Evolutionary conservation across 2,329 filamentous ascomycete species (phyloP), one percentile per base, ranked within the genome.

Genomic region (Laburnicola sp.): DNA sequence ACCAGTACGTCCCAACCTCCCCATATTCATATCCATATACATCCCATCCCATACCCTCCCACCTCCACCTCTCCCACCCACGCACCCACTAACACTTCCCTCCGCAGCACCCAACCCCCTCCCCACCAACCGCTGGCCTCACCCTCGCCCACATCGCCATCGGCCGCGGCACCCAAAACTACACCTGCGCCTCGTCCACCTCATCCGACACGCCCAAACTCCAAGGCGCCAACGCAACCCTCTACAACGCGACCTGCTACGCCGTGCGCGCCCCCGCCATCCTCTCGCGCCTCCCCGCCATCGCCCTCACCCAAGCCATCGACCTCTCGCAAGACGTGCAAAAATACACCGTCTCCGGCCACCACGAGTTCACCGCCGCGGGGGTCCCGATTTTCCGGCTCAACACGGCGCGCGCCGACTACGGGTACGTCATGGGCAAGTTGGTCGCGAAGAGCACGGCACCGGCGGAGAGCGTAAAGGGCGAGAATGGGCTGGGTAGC

Each of bases 101-200:
- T 27, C 34, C 5, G 6, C 71, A 78, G 83, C 79, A 57, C 78
- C 84, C 39, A 78, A 78, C 5, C 75, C 82, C 11, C 80, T 96
- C 5, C 85, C 57, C 78, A 6, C 84, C 85, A 10, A 75, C 83
- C 0, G 59, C 76, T 5, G 88, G 86, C 49, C 77, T 89, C 27
- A 76, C 69, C 3, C 79, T 95, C 44, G 82, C 84, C 68, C 89
- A 95, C 74, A 87, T 97, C 48, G 89, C 88, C 68, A 79, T 97
- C 56, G 93, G 93, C 64, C 86, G 90, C 38, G 93, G 93, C 53
- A 94, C 89, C 6, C 86, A 97, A 76, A 97, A 97, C 81, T 97
- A 97, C 79, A 95, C 90, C 45, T 97, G 93, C 79, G 78, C 82
- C 51, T 76, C 70, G 2, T 53, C 60, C 50, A 82, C 87, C 61